These are phyloP conservation scores for Penicillium sclerotiorum DNA, from an alignment of 2,329 filamentous ascomycete species.

Conservation along the genomic window DNA sequence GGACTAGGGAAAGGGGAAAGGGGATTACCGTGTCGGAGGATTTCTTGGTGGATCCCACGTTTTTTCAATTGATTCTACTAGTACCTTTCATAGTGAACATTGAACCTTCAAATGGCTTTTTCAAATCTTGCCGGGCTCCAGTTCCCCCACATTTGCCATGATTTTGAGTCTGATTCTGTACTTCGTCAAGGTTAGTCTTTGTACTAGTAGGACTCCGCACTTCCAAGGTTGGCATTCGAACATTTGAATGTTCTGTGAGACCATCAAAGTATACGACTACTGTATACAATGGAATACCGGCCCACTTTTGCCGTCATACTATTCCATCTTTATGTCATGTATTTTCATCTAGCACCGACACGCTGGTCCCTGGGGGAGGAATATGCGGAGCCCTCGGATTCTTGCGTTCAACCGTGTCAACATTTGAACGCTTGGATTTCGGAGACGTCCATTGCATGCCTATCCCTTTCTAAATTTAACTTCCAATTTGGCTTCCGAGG, in stretches of 20 bases:
- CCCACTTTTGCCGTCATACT: conserved; percentile 17
- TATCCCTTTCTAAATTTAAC: conserved; percentile 2
- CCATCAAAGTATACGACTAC: not conserved
- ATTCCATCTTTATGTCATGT: conserved; percentile 20
- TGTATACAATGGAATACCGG: conserved; percentile 2
- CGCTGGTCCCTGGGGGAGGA: conserved; percentile 28
- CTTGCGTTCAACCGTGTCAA: no score
- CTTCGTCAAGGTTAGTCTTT: not conserved
- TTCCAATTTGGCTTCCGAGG: not conserved
- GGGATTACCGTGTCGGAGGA: conserved; percentile 10
- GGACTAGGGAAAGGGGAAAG: not conserved
- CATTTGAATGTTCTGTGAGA: not conserved
- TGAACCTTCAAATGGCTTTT: no score
- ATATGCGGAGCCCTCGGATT: conserved; percentile 31
- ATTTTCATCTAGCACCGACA: conserved; percentile 24
- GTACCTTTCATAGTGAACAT: conserved; percentile 24
- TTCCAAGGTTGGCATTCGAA: not conserved
- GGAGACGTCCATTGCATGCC: conserved; percentile 8
- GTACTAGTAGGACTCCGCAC: not conserved
- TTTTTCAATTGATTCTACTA: no score
- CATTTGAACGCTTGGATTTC: conserved; percentile 25
- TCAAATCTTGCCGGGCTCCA: conserved; percentile 21
- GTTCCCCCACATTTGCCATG: conserved; percentile 24
- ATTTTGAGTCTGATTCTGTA: conserved; percentile 10
- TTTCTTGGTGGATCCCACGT: conserved; percentile 21